Conservation (phyloP, 192 early-diverging fungal species). For the Oehlia diaphana region DNA sequence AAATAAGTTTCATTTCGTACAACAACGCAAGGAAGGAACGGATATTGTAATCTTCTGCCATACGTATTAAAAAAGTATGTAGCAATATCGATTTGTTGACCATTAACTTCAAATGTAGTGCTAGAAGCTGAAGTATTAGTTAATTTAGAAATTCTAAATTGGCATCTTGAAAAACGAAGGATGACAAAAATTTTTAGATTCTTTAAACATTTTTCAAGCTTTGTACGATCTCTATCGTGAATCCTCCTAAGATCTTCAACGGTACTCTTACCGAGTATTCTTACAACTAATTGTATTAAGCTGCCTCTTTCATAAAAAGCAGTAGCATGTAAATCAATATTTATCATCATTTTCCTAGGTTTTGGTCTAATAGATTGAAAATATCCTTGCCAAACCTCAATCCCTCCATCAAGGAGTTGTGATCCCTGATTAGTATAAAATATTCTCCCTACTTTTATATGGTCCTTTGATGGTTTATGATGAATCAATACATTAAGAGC, state of each 20-base stretch:
- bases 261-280: slow-evolving; percentile 57
- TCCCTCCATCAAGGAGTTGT: slow-evolving; percentile 59
- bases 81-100: slow-evolving; percentile 61
- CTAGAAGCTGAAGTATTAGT: slow-evolving; percentile 63
- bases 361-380: slow-evolving; percentile 78
- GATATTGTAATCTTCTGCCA: slow-evolving; percentile 66
- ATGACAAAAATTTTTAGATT: slow-evolving; percentile 53
- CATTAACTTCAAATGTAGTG: slow-evolving; percentile 70
- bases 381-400: slow-evolving; percentile 91
- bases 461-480: slow-evolving; percentile 71
- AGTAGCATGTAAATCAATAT: slow-evolving; percentile 69
- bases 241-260: slow-evolving; percentile 42
- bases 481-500: slow-evolving; percentile 82
- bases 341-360: slow-evolving; percentile 62
- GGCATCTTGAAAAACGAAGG: slow-evolving; percentile 58
- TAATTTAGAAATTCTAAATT: slow-evolving; percentile 69
- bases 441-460: slow-evolving; percentile 71
- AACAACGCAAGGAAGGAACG: slow-evolving; percentile 80
- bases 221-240: slow-evolving; percentile 33
- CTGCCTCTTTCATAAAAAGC: slow-evolving; percentile 67
- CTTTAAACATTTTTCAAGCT: slow-evolving; percentile 53
- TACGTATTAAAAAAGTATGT: slow-evolving; percentile 79
- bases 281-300: slow-evolving; percentile 71
- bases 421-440: slow-evolving; percentile 82
- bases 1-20: slow-evolving; percentile 67